Evolutionary conservation across 352 stramenopile genomes (phyloP), one percentile per base, ranked within the genome.

Genomic region (Globisporangium perplexum): DNA sequence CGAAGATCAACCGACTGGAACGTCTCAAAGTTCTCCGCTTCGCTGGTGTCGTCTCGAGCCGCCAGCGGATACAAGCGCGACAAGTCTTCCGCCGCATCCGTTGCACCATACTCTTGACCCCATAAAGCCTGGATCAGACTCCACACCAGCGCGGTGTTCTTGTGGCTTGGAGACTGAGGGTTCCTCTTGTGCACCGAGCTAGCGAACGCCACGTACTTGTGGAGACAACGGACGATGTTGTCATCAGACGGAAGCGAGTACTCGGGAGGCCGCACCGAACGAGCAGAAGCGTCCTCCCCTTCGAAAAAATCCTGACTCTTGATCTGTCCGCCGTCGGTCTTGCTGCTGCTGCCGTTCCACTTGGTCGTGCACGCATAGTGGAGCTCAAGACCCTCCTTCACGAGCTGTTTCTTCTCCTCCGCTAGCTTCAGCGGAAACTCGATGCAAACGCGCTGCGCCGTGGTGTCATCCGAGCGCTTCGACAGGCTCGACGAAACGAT

Each of bases 101-200:
- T 66, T 6, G 62, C 65, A 12, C 65, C 62, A 59, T 90, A 73
- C 41, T 93, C 83, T 66, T 90, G 80, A 15, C 83, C 83, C 76
- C 80, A 93, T 22, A 93, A 60, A 43, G 83, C 74, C 46, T 83
- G 72, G 14, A 93, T 63, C 12, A 93, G 59, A 39, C 79, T 86
- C 83, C 80, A 91, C 4, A 91, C 43, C n/a, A 81, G 56, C 42
- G 55, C 66, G 28, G 48, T 46, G 12, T 57, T 59, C 42, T 59
- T 60, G 33, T 56, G 28, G 17, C 55, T 55, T 24, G 47, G 28
- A 17, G 62, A 72, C 4, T 50, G 31, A 17, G 64, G 64, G 46
- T 71, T 42, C 14, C 57, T 55, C 30, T 65, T 62, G 7, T 50
- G 47, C 10, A 50, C 42, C 0, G 54, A 31, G 50, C 88, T 65